Evolutionary conservation across 768 basidiomycete genomes (phyloP).

Genomic region (Multifurca ochricompacta): DNA sequence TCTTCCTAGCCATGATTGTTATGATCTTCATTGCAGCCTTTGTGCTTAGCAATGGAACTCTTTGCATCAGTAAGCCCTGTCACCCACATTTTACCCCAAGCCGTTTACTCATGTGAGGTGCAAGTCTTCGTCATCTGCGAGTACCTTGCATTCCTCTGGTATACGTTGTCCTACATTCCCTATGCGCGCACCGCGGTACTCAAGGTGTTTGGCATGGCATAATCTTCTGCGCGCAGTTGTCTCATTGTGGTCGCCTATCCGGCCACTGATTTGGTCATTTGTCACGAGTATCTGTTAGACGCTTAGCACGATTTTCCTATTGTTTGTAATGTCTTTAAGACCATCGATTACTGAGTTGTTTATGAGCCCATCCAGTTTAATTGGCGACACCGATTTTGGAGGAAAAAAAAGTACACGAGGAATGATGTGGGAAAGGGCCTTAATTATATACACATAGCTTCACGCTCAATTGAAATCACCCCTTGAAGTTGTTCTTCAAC

Average conservation of each 20-base stretch:
- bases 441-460: not conserved
- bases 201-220: slow-evolving; percentile 48
- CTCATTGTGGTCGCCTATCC: not conserved
- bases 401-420: not conserved
- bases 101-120: not conserved
- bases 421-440: not conserved
- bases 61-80: slow-evolving; percentile 53
- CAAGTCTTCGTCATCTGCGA: slow-evolving; percentile 86
- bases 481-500: slow-evolving; percentile 78
- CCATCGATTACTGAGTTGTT: not conserved
- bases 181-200: slow-evolving; percentile 74
- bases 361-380: not conserved
- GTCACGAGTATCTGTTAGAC: slow-evolving; percentile 7
- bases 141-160: slow-evolving; percentile 90
- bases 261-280: not conserved
- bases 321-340: slow-evolving; percentile 4
- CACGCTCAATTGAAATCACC: slow-evolving; percentile 32
- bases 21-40: slow-evolving; percentile 86
- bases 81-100: not conserved
- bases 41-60: slow-evolving; percentile 55
- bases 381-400: not conserved
- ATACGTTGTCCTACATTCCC: slow-evolving; percentile 81
- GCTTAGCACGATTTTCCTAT: not conserved
- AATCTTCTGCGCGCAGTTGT: not conserved
- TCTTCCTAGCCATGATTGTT: slow-evolving; percentile 71